phyloP scores from a whole-genome alignment of 305 asterid species.

The Fraxinus nigra region DNA sequence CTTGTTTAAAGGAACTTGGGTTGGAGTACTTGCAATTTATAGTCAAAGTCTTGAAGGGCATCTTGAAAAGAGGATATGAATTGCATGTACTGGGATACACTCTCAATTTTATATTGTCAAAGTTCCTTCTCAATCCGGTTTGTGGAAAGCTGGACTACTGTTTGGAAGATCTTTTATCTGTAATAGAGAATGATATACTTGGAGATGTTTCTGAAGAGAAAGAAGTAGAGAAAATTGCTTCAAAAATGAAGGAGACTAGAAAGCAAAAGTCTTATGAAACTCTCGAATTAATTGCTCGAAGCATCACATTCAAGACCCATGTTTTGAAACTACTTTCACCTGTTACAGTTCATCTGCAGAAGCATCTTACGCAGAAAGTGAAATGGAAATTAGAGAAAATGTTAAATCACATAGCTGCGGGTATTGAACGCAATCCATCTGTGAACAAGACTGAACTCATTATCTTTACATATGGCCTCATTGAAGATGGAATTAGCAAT shows the following conservation, averaged over 20 bases:
- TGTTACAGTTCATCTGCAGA: constrained; percentile 59
- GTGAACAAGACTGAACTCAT: constrained; percentile 69
- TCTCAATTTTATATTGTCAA: constrained; percentile 70
- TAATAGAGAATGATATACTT: constrained; percentile 72
- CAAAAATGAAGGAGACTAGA: constrained; percentile 94
- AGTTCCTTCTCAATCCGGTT: constrained; percentile 52
- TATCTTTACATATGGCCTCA: constrained; percentile 62
- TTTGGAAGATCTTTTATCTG: constrained; percentile 71
- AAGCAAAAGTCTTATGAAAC: constrained; percentile 89
- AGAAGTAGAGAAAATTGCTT: constrained; percentile 95
- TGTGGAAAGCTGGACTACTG: constrained; percentile 81
- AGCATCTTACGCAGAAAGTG: constrained; percentile 68
- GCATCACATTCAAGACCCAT: constrained; percentile 73
- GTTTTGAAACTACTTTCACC: constrained; percentile 74
- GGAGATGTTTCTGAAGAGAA: constrained; percentile 96
- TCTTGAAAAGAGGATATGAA: constrained; percentile 81
- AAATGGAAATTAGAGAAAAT: constrained; percentile 80
- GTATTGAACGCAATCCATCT: constrained; percentile 77
- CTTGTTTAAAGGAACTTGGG: constrained; percentile 86
- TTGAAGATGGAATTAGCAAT: constrained; percentile 57
- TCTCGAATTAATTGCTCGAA: constrained; percentile 80
- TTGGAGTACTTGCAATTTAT: constrained; percentile 81
- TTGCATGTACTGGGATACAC: constrained; percentile 92
- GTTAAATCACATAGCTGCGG: constrained; percentile 73
- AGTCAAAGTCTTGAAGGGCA: constrained; percentile 70